phyloP scores from a whole-genome alignment of 192 early-diverging fungal genomes.

The Dissophora globulifera region DNA sequence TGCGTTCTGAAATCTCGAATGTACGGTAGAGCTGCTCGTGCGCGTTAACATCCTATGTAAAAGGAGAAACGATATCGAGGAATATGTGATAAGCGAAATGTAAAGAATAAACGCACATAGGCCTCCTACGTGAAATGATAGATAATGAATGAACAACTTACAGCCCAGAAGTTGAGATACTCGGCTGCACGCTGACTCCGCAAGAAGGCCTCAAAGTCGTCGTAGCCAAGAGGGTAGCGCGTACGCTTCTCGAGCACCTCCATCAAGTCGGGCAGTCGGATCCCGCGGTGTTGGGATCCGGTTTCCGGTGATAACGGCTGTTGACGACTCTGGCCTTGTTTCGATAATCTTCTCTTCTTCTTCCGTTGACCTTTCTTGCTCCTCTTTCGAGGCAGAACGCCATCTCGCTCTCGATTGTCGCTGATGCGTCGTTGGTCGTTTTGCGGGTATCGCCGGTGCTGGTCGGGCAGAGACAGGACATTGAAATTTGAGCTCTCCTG shows the following conservation, averaged over 20 bases:
- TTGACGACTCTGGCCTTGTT: not conserved
- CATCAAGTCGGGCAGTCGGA: constrained; percentile 9
- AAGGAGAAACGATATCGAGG: not conserved
- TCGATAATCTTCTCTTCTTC: not conserved
- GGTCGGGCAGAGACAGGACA: not conserved
- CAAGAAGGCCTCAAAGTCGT: constrained; percentile 51
- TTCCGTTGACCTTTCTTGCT: not conserved
- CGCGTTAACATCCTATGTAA: constrained; percentile 40
- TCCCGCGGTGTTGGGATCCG: not conserved
- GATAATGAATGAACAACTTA: too few species aligned
- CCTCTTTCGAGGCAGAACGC: not conserved
- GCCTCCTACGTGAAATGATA: too few species aligned
- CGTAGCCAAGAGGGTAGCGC: constrained; percentile 35
- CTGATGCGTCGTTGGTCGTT: constrained; percentile 34
- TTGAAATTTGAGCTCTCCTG: constrained; percentile 33
- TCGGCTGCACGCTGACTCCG: constrained; percentile 32
- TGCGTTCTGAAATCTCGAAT: constrained; percentile 45
- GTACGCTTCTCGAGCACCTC: constrained; percentile 44
- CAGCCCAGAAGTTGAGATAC: constrained; percentile 52
- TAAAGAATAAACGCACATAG: too few species aligned
- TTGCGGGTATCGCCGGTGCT: constrained; percentile 24
- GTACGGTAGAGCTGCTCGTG: constrained; percentile 48
- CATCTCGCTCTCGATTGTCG: not conserved
- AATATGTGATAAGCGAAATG: too few species aligned
- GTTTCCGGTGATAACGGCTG: not conserved